Conservation (phyloP, 257 asterid species). For the Solanum rostratum region DNA sequence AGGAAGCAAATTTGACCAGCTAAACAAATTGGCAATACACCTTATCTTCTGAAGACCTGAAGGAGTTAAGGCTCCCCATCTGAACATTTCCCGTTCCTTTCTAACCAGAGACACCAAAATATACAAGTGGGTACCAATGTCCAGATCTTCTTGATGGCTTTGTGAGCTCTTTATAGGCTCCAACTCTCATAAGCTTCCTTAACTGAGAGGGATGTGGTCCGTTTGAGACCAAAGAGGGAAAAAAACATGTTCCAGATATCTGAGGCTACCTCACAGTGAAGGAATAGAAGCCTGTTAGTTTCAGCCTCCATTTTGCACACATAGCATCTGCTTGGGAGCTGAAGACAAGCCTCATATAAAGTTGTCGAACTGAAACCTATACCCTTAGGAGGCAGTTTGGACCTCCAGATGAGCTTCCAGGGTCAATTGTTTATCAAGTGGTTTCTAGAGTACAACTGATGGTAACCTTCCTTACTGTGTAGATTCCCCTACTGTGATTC, state of each 20-base stretch:
- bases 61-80: not conserved
- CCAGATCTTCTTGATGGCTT: not conserved
- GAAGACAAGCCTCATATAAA: not conserved
- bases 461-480: not conserved
- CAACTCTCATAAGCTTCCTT: not conserved
- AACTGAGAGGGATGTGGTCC: not conserved
- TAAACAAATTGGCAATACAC: not conserved
- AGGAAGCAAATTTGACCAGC: not conserved
- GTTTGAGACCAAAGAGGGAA: not conserved
- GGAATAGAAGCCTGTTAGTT: not conserved
- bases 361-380: not conserved
- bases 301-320: not conserved
- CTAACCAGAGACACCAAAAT: not conserved
- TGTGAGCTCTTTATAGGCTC: not conserved
- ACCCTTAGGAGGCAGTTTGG: not conserved
- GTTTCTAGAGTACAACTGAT: not conserved
- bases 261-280: not conserved
- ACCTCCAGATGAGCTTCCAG: not conserved
- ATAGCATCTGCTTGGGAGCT: not conserved
- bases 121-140: not conserved
- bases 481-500: not conserved
- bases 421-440: not conserved
- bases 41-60: not conserved
- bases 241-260: not conserved
- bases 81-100: not conserved